A percentile compares a stretch with the other conserved stretches of the same genome.
Conservation (phyloP, 2,329 filamentous ascomycete species). For the Cladosporium austrohemisphaericum region DNA sequence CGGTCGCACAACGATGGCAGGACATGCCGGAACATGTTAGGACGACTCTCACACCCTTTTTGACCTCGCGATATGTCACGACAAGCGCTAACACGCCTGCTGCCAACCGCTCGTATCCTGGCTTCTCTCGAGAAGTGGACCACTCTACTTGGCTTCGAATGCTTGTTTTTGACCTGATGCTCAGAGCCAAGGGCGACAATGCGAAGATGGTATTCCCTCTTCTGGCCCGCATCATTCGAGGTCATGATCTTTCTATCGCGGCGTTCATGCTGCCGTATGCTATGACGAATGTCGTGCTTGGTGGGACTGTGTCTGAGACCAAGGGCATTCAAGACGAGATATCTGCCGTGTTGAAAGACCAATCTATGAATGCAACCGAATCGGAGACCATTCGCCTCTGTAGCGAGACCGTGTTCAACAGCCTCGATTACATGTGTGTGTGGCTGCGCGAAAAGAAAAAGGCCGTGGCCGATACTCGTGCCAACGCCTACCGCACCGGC, state of each 20-base stretch:
- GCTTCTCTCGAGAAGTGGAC: slow-evolving; percentile 64
- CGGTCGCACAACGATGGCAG: slow-evolving; percentile 71
- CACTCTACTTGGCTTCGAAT: slow-evolving; percentile 79
- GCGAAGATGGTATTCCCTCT: slow-evolving; percentile 75
- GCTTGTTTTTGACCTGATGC: slow-evolving; percentile 78
- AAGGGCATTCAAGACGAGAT: slow-evolving; percentile 69
- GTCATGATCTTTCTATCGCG: slow-evolving; percentile 80
- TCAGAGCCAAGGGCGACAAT: slow-evolving; percentile 70
- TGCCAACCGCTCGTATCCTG: slow-evolving; percentile 59
- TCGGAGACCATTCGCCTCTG: slow-evolving; percentile 76
- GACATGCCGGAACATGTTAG: slow-evolving; percentile 71
- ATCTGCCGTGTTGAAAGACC: slow-evolving; percentile 64
- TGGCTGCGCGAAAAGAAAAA: slow-evolving; percentile 80
- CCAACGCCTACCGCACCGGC: slow-evolving; percentile 43
- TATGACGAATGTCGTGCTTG: slow-evolving; percentile 76
- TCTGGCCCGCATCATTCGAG: slow-evolving; percentile 74
- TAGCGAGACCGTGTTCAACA: slow-evolving; percentile 87
- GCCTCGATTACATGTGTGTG: slow-evolving; percentile 85
- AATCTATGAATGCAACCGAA: slow-evolving; percentile 54
- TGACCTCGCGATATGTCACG: slow-evolving; percentile 78
- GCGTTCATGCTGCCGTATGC: slow-evolving; percentile 87
- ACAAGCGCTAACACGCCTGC: slow-evolving; percentile 29
- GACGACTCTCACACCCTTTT: slow-evolving; percentile 81
- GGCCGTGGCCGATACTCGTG: slow-evolving; percentile 38
- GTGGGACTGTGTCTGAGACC: slow-evolving; percentile 62